Conservation (phyloP, 164 flowering plant genomes). For the Nelumbo lutea region DNA sequence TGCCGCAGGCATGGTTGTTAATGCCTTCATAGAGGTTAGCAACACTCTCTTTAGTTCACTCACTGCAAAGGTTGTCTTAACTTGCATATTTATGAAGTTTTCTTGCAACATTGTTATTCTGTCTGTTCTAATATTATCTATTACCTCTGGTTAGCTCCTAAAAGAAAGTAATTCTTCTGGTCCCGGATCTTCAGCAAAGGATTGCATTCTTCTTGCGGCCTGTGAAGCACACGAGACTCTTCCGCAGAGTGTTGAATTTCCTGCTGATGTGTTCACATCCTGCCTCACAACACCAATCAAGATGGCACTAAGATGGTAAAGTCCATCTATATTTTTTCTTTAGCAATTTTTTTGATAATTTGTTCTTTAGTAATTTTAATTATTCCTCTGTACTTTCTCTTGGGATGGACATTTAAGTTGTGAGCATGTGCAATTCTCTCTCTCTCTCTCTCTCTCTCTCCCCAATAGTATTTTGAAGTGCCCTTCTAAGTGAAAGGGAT, state of each 20-base stretch:
- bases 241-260: conserved; percentile 95
- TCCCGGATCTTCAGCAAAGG: conserved; percentile 54
- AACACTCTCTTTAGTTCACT: neutral
- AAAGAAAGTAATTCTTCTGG: conserved; percentile 49
- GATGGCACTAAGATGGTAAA: conserved; percentile 93
- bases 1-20: conserved; percentile 91
- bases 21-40: conserved; percentile 78
- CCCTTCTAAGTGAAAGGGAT: no score
- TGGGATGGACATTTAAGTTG: no score
- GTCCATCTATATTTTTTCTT: neutral
- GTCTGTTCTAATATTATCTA: neutral
- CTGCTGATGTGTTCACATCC: conserved; percentile 96
- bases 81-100: neutral
- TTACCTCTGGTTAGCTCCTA: conserved; percentile 38
- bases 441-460: no score
- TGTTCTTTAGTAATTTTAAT: neutral
- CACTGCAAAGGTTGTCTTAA: neutral
- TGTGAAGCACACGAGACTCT: conserved; percentile 98
- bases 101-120: neutral
- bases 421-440: no score
- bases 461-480: no score
- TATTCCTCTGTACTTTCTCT: neutral
- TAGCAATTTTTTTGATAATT: neutral
- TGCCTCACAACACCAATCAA: conserved; percentile 99
- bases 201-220: conserved; percentile 92